Base-by-base conservation (phyloP, 179 eudicot genomes). In the Patellifolia procumbens region DNA sequence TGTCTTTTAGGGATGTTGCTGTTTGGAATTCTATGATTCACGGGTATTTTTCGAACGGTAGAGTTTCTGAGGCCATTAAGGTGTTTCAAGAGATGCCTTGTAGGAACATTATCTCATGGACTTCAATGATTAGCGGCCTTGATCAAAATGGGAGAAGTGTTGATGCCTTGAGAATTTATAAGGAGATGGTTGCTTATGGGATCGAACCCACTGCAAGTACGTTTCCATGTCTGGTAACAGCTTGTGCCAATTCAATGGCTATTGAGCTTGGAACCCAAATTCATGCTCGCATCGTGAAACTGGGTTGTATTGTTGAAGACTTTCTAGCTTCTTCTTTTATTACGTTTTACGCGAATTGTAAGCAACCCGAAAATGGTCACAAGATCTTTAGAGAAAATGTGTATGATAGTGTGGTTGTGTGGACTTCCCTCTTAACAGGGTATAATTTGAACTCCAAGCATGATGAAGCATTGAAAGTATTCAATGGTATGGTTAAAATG, bases 341-440 rank as follows among this genome's bases (percentile, higher is more conserved):
- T 48, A 86, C 97, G 17, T 87, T 90, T 35, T 93, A 93, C 52
- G 93, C 98, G 0, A 90, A 90, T 63, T 93, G 95, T 80, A 88
- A 83, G 73, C 77, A 65, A 37, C 79, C 89, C 17, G 84, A 83
- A 46, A 67, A 81, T 63, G 86, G 80, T 76, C 19, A 72, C 76
- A 83, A 81, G 84, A 89, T 89, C 42, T 93, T 90, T 58, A 32
- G 62, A 34, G 92, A 89, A 73, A 90, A 81, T 61, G 79, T 52
- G 70, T 86, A 85, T 43, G 72, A 68, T 26, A 87, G 88, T 74
- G 95, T 93, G 20, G 97, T 79, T 11, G 91, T 91, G 60, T 93
- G 98, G 98, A 93, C 98, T 43, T 85, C 98, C 68, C 83, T 91
- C 37, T 74, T 93, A 83, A 89, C 95, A 5, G 98, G 91, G 34